Base-by-base conservation (phyloP, 805 yeast genomes). In the Cyberlindnera nakhonratchasimensis region DNA sequence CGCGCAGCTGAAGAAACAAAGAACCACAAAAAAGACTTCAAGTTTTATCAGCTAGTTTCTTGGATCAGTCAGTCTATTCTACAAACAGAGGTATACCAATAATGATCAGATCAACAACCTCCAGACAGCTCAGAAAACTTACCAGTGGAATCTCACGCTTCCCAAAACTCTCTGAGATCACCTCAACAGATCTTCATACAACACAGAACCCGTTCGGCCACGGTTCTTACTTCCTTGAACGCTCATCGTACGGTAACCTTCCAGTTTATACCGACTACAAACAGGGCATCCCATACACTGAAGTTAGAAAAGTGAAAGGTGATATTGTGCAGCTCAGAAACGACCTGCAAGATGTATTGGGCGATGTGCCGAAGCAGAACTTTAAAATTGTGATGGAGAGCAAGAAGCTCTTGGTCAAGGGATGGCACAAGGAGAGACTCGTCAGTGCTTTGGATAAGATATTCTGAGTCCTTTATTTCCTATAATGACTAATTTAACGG, bases 191-290 rank as follows among this genome's bases (percentile, higher is more conserved):
- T 45, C 37, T 45, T 40, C 18, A 40, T 46, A 37, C 59, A 52
- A 24, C 48, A 25, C 11, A 35, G 37, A 9, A 43, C 31, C 30
- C 51, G 13, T 59, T 60, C 42, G 65, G 62, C 7, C 53, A 53
- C 34, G 58, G 57, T 3, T 53, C 56, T 2, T 69, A 69, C 50
- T 61, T 51, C 42, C 51, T 69, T 11, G 57, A 54, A 32, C 79
- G 83, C 59, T 71, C 86, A 7, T 63, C 72, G 13, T 70, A 66
- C 35, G 88, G 91, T 5, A 79, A 83, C 58, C 69, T 89, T 58
- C 96, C 96, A n/a, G 85, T 88, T 2, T 88, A 88, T 65, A 70
- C 75, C 40, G 87, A 84, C 48, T 62, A 71, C 48, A 86, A 80
- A 58, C 76, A 78, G 46, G 80, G 79, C 46, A 68, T 70, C 12